Percentiles rank a stretch among this genome's conserved stretches.
Evolutionary conservation across 2,329 filamentous ascomycete species (phyloP).

Genomic region (Gremmenia infestans): DNA sequence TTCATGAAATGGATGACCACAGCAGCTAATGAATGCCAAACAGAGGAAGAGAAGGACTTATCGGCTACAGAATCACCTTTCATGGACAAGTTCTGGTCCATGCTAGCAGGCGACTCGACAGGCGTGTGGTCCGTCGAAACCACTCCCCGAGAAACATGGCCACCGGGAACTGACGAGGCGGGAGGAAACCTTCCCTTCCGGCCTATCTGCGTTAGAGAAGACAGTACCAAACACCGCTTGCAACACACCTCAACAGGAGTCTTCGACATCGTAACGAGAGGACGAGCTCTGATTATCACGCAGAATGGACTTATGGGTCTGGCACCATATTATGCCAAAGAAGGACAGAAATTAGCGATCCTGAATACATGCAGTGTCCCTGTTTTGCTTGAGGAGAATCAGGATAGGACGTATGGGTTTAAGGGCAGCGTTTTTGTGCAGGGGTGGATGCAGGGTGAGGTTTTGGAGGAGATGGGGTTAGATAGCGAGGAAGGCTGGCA

Average conservation of each 20-base stretch:
- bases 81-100: slow-evolving; percentile 2
- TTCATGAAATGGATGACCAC: neutral
- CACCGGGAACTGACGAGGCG: neutral
- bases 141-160: neutral
- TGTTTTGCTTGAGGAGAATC: slow-evolving; percentile 3
- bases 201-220: neutral
- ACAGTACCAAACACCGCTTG: neutral
- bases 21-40: neutral
- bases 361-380: slow-evolving; percentile 8
- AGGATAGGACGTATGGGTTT: slow-evolving; percentile 2
- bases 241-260: neutral
- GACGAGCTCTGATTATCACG: slow-evolving; percentile 8
- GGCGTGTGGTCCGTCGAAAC: neutral
- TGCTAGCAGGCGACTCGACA: slow-evolving; percentile 3
- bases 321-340: slow-evolving; percentile 2
- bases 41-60: neutral
- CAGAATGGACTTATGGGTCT: slow-evolving; percentile 7
- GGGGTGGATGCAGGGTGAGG: slow-evolving; percentile 10
- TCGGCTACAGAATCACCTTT: neutral
- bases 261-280: slow-evolving; percentile 1
- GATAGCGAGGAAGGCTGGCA: slow-evolving; percentile 10
- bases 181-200: neutral
- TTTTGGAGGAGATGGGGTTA: neutral
- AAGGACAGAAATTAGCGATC: slow-evolving; percentile 5
- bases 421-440: slow-evolving; percentile 8